Evolutionary conservation across 2,329 filamentous ascomycete genomes (phyloP).

Genomic region (Epichloe bromicola): DNA sequence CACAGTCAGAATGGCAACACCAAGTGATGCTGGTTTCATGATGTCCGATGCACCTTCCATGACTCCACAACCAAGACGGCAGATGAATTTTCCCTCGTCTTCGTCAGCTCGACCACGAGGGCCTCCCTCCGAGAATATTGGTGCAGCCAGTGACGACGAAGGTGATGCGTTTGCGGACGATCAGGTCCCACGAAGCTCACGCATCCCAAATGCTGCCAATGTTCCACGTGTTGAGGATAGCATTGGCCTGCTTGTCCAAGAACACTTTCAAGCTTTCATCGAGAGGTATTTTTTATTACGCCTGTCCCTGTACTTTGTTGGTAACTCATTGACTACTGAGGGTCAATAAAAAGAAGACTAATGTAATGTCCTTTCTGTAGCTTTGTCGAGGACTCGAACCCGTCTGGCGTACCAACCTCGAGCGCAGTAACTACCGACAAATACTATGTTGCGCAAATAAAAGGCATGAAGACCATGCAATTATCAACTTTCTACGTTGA

Average conservation of each 20-base stretch:
- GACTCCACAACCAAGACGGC: constrained; percentile 28
- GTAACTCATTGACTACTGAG: not conserved
- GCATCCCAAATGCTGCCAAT: constrained; percentile 32
- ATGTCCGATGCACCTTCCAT: constrained; percentile 43
- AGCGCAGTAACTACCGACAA: constrained; percentile 64
- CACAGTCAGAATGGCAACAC: constrained; percentile 29
- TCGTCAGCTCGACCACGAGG: constrained; percentile 40
- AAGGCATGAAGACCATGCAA: constrained; percentile 58
- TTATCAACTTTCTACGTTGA: constrained; percentile 83
- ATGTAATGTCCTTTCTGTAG: constrained; percentile 17
- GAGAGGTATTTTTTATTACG: constrained; percentile 41
- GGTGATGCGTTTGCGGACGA: constrained; percentile 51
- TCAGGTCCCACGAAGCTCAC: constrained; percentile 41
- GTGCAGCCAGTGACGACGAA: constrained; percentile 48
- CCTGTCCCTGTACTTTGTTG: not conserved
- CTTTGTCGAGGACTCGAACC: constrained; percentile 56
- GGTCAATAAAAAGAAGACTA: not conserved
- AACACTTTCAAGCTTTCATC: constrained; percentile 68
- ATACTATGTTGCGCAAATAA: constrained; percentile 76
- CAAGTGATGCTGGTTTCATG: constrained; percentile 42
- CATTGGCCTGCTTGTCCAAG: constrained; percentile 60
- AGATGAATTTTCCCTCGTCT: constrained; percentile 33
- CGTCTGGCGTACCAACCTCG: constrained; percentile 50
- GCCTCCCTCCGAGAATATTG: constrained; percentile 50
- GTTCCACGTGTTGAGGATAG: constrained; percentile 65